A percentile compares a stretch with the other conserved stretches of the same genome.
Evolutionary conservation across 495 filamentous ascomycete genomes (phyloP).

Genomic region (Cercophora sp.): DNA sequence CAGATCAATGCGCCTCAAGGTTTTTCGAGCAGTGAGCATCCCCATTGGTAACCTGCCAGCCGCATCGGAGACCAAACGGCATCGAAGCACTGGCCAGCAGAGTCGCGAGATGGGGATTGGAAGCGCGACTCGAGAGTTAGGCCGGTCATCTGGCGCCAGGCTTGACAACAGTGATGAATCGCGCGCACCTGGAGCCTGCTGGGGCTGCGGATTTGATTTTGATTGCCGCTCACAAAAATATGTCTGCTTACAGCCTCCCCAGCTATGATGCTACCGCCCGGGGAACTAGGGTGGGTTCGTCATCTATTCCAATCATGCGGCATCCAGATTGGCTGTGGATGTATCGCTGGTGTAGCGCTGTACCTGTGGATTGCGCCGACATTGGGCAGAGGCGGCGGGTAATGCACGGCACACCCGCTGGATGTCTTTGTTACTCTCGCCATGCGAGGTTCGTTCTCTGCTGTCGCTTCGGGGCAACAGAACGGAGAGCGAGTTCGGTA

Average conservation of each 20-base stretch:
- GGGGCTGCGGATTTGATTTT: background rate
- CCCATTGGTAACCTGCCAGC: background rate
- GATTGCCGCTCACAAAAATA: background rate
- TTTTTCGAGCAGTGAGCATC: background rate
- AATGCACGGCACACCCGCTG: conserved; percentile 2
- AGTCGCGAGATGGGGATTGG: conserved; percentile 8
- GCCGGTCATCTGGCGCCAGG: background rate
- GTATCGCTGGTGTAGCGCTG: conserved; percentile 11
- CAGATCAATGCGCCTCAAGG: conserved; percentile 5
- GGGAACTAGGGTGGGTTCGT: conserved; percentile 1
- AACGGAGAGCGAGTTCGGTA: too few species aligned
- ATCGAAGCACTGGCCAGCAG: conserved; percentile 18
- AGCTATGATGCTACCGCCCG: conserved; percentile 9
- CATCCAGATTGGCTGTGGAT: conserved; percentile 7
- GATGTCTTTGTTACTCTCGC: too few species aligned
- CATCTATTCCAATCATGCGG: conserved; percentile 8
- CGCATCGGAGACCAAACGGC: background rate
- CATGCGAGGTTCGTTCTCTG: too few species aligned
- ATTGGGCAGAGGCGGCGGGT: conserved; percentile 15
- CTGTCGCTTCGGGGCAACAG: too few species aligned
- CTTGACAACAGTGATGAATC: conserved; percentile 7
- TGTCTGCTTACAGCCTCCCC: too few species aligned
- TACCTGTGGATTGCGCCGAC: conserved; percentile 2
- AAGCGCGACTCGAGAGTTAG: conserved; percentile 10
- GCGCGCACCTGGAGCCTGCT: background rate